A percentile compares a stretch with the other conserved stretches of the same genome.
Conservation (phyloP, 2,329 filamentous ascomycete genomes). For the Cladophialophora bantiana region DNA sequence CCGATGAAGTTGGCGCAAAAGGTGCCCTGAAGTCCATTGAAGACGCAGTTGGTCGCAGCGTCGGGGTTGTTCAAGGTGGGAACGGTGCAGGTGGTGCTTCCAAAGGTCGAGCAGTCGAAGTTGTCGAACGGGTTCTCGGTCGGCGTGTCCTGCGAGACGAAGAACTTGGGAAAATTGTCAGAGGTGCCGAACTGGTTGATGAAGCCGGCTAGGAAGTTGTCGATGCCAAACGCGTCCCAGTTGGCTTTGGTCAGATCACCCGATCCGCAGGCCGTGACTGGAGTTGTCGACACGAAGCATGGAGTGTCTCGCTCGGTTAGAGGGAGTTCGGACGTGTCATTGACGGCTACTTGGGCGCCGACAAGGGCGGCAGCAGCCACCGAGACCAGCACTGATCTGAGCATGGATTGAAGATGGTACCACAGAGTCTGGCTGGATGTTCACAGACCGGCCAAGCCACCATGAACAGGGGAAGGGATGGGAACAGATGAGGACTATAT, state of each 20-base stretch:
- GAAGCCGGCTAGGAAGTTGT: slow-evolving; percentile 18
- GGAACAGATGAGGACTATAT: background rate
- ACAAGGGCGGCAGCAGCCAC: background rate
- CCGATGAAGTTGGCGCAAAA: slow-evolving; percentile 21
- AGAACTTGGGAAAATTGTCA: slow-evolving; percentile 26
- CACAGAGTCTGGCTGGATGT: background rate
- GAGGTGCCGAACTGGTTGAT: slow-evolving; percentile 20
- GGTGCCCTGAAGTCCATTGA: slow-evolving; percentile 10
- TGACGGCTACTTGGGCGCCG: background rate
- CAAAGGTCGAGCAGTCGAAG: slow-evolving; percentile 23
- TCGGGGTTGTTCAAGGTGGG: slow-evolving; percentile 12
- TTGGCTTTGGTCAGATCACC: slow-evolving; percentile 18
- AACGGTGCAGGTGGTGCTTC: slow-evolving; percentile 12
- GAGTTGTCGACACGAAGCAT: slow-evolving; percentile 2
- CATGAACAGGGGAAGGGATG: background rate
- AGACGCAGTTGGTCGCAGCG: slow-evolving; percentile 14
- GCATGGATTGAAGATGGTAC: background rate
- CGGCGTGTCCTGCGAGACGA: slow-evolving; percentile 21
- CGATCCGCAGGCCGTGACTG: slow-evolving; percentile 14
- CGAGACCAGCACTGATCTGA: background rate
- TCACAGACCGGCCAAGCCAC: background rate
- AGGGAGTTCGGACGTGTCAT: background rate
- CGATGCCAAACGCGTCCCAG: slow-evolving; percentile 23
- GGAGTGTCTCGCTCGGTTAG: slow-evolving; percentile 1
- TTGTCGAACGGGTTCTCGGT: slow-evolving; percentile 16